These are phyloP conservation scores for Exophiala phaeomuriformis DNA, from an alignment of 2,329 filamentous ascomycete species.

Conservation along the genomic window DNA sequence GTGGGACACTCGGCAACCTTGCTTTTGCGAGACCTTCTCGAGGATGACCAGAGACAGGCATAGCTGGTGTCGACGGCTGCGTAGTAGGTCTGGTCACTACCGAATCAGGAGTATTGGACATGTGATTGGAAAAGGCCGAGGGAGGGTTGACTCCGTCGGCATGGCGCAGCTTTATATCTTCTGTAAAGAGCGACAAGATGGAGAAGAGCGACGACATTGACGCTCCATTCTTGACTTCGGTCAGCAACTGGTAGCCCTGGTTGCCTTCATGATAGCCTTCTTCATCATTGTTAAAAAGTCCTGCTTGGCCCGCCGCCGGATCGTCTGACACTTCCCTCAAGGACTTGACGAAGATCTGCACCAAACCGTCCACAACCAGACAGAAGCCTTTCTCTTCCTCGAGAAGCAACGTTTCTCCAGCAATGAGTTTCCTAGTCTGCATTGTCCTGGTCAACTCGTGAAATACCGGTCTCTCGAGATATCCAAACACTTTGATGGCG, in stretches of 20 bases:
- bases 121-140: slow-evolving; percentile 32
- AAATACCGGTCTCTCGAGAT: slow-evolving; percentile 91
- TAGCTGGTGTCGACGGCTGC: slow-evolving; percentile 28
- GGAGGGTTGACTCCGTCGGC: slow-evolving; percentile 40
- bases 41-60: background rate
- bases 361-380: slow-evolving; percentile 88
- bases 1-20: slow-evolving; percentile 59
- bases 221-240: slow-evolving; percentile 94
- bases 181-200: slow-evolving; percentile 92
- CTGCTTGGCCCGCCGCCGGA: slow-evolving; percentile 35
- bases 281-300: slow-evolving; percentile 68
- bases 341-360: slow-evolving; percentile 98
- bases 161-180: slow-evolving; percentile 74
- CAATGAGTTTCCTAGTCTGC: slow-evolving; percentile 94
- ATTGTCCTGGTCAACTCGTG: slow-evolving; percentile 96
- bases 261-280: slow-evolving; percentile 53
- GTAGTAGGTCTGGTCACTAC: slow-evolving; percentile 35
- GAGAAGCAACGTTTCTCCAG: slow-evolving; percentile 86
- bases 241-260: slow-evolving; percentile 88
- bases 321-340: slow-evolving; percentile 46
- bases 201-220: slow-evolving; percentile 98
- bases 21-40: slow-evolving; percentile 23
- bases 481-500: slow-evolving; percentile 98
- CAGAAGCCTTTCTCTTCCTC: slow-evolving; percentile 99
- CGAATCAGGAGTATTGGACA: slow-evolving; percentile 33